phyloP scores from a whole-genome alignment of 2,329 filamentous ascomycete genomes.

The Pestalotiopsis sp. region DNA sequence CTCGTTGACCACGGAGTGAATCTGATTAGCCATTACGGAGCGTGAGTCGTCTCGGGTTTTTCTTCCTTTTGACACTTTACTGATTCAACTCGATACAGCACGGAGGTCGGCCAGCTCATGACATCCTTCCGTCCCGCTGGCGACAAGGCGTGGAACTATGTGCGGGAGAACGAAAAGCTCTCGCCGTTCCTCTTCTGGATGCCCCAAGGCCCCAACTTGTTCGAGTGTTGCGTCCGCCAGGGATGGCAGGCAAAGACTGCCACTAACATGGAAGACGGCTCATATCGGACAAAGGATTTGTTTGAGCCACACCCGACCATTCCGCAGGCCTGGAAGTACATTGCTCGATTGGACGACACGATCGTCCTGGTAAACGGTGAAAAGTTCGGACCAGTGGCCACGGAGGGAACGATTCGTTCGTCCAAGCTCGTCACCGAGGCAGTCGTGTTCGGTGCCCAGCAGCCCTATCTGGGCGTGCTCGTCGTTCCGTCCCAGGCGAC shows the following conservation, averaged over 20 bases:
- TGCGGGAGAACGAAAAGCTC: constrained; percentile 49
- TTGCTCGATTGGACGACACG: constrained; percentile 38
- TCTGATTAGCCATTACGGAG: constrained; percentile 59
- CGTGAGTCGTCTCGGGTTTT: constrained; percentile 38
- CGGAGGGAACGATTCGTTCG: constrained; percentile 50
- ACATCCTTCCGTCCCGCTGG: constrained; percentile 55
- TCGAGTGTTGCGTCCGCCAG: constrained; percentile 39
- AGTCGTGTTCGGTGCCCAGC: constrained; percentile 54
- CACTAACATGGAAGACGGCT: constrained; percentile 36
- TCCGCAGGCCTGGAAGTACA: constrained; percentile 38
- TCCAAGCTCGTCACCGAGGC: constrained; percentile 51
- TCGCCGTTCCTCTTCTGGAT: constrained; percentile 37
- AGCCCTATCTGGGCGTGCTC: constrained; percentile 48
- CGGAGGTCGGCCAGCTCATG: constrained; percentile 65
- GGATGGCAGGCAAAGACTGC: constrained; percentile 40
- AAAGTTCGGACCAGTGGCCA: constrained; percentile 34
- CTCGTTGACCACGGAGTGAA: constrained; percentile 57
- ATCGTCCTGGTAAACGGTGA: constrained; percentile 38
- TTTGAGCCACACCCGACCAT: constrained; percentile 38
- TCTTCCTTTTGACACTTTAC: background rate
- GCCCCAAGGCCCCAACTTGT: constrained; percentile 36
- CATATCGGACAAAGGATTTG: constrained; percentile 39
- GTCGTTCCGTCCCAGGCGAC: constrained; percentile 28
- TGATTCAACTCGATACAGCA: constrained; percentile 31
- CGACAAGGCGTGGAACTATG: constrained; percentile 65